These are phyloP conservation scores for Debaryomyces robertsiae DNA, from an alignment of 1,139 yeast genomes.

Conservation along the genomic window DNA sequence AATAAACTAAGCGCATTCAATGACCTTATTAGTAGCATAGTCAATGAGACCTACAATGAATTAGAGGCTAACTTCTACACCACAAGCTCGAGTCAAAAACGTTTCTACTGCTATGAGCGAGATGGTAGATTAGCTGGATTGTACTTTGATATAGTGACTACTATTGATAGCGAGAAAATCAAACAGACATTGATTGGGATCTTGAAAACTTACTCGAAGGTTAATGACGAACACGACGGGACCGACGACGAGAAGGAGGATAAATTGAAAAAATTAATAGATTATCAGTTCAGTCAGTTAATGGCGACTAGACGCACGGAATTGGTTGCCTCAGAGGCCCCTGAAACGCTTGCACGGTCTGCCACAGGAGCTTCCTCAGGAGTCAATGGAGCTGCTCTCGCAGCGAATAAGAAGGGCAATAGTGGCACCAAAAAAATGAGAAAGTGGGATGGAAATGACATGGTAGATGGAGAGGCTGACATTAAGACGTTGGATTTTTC, in stretches of 20 bases:
- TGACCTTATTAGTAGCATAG: slow-evolving; percentile 40
- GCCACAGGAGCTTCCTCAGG: no score
- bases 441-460: slow-evolving; percentile 47
- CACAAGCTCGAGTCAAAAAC: slow-evolving; percentile 33
- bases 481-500: slow-evolving; percentile 40
- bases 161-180: slow-evolving; percentile 45
- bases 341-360: no score
- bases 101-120: slow-evolving; percentile 38
- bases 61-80: slow-evolving; percentile 41
- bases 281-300: slow-evolving; percentile 41
- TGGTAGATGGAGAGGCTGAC: slow-evolving; percentile 30
- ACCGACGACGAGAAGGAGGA: slow-evolving; percentile 18
- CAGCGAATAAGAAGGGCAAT: slow-evolving; percentile 20
- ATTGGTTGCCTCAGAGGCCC: no score
- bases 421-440: slow-evolving; percentile 36
- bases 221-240: slow-evolving; percentile 29
- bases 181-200: slow-evolving; percentile 37
- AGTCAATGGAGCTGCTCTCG: no score
- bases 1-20: slow-evolving; percentile 44
- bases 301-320: slow-evolving; percentile 32
- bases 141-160: slow-evolving; percentile 44
- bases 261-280: slow-evolving; percentile 39
- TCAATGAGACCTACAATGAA: slow-evolving; percentile 37
- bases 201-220: slow-evolving; percentile 36
- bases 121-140: slow-evolving; percentile 39